These are phyloP conservation scores for Boletus rex-veris DNA, from an alignment of 768 basidiomycete genomes.

Conservation along the genomic window DNA sequence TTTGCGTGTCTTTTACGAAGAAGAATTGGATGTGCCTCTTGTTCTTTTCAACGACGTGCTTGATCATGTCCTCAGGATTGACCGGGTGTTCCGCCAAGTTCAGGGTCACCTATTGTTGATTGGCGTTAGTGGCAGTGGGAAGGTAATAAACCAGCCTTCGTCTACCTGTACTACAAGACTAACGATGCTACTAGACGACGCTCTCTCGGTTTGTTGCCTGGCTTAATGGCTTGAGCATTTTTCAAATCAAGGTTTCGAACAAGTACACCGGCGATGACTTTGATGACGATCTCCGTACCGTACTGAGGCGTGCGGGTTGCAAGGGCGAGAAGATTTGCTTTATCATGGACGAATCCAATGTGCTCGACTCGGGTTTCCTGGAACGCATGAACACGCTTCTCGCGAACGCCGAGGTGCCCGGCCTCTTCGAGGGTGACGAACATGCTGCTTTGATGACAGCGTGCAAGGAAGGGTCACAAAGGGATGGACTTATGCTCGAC, in stretches of 20 bases:
- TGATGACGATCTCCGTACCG: conserved; percentile 93
- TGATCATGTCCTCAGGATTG: conserved; percentile 96
- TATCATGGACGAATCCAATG: conserved; percentile 99
- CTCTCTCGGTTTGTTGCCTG: conserved; percentile 98
- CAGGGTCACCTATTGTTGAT: conserved; percentile 96
- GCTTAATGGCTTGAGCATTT: conserved; percentile 99
- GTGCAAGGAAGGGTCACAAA: conserved; percentile 98
- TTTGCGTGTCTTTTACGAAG: conserved; percentile 97
- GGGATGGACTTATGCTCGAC: conserved; percentile 97
- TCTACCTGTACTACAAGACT: conserved; percentile 8
- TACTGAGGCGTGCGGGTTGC: conserved; percentile 92
- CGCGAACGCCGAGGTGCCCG: conserved; percentile 99
- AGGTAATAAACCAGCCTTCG: conserved; percentile 51
- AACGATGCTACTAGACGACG: conserved; percentile 64
- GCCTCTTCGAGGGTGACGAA: conserved; percentile 99
- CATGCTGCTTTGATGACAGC: conserved; percentile 98
- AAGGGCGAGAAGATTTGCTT: conserved; percentile 99
- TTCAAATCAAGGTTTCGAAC: conserved; percentile 99
- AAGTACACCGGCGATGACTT: conserved; percentile 99
- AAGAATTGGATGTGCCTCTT: conserved; percentile 95
- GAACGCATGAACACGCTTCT: conserved; percentile 99
- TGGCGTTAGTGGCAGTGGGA: conserved; percentile 97
- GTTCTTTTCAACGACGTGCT: conserved; percentile 98
- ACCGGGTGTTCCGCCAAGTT: conserved; percentile 97
- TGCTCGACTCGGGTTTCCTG: conserved; percentile 96